Conservation (phyloP, 2,329 filamentous ascomycete species). For the Cladosporium phlei region DNA sequence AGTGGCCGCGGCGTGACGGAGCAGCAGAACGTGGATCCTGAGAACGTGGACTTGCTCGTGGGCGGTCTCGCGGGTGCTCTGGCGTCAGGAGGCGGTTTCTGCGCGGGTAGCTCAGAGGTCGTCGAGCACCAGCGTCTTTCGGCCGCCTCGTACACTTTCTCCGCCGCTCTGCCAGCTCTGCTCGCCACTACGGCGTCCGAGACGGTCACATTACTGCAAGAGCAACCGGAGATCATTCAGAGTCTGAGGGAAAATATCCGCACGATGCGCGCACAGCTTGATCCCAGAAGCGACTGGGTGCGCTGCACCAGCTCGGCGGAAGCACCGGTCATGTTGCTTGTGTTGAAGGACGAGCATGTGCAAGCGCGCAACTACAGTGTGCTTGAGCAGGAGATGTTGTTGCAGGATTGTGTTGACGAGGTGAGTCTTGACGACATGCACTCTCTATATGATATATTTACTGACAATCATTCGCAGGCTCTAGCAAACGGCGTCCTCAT, state of each 20-base stretch:
- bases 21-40: slow-evolving; percentile 90
- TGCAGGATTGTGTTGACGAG: slow-evolving; percentile 95
- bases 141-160: slow-evolving; percentile 89
- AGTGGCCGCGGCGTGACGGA: slow-evolving; percentile 91
- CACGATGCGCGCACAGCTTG: slow-evolving; percentile 78
- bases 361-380: slow-evolving; percentile 61
- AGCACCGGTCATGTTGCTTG: slow-evolving; percentile 81
- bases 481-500: slow-evolving; percentile 86
- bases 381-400: slow-evolving; percentile 75
- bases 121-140: slow-evolving; percentile 95
- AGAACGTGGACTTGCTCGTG: slow-evolving; percentile 94
- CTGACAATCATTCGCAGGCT: slow-evolving; percentile 47
- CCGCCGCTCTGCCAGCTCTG: slow-evolving; percentile 87
- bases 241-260: slow-evolving; percentile 82
- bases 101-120: slow-evolving; percentile 83
- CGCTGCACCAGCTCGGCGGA: slow-evolving; percentile 72
- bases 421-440: slow-evolving; percentile 55
- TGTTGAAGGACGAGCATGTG: slow-evolving; percentile 78
- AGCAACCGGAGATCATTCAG: slow-evolving; percentile 73
- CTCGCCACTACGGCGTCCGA: slow-evolving; percentile 94
- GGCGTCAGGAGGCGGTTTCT: slow-evolving; percentile 92
- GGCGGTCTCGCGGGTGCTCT: slow-evolving; percentile 86
- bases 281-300: slow-evolving; percentile 92
- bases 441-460: slow-evolving; percentile 9
- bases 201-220: slow-evolving; percentile 78